Percentiles rank a stretch among this genome's conserved stretches.
Evolutionary conservation across 139 green algal species (phyloP).

Genomic region (Bryopsis sp.): DNA sequence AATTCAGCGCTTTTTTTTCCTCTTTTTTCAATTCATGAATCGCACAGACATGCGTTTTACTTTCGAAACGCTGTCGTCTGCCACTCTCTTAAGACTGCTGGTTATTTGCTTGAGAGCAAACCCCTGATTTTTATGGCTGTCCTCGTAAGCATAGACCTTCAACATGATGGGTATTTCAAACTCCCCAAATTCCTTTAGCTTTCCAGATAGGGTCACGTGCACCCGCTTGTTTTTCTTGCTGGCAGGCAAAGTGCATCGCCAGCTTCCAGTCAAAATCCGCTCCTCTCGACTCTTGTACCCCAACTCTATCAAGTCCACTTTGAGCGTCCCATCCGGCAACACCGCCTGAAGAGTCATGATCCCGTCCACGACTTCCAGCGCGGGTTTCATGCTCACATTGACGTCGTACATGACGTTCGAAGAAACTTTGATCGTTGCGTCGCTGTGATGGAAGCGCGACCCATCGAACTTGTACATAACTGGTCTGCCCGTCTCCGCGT

Average conservation of each 20-base stretch:
- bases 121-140: background rate
- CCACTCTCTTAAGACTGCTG: background rate
- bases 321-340: background rate
- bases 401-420: background rate
- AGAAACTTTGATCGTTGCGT: slow-evolving; percentile 7
- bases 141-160: background rate
- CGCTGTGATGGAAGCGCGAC: background rate
- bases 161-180: slow-evolving; percentile 1
- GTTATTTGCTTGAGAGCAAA: background rate
- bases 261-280: slow-evolving; percentile 1
- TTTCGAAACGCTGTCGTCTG: background rate
- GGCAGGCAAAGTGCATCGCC: background rate
- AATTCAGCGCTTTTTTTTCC: too few relatives aligned
- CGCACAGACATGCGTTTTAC: background rate
- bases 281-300: background rate
- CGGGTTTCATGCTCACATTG: background rate
- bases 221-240: slow-evolving; percentile 1
- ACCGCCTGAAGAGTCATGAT: background rate
- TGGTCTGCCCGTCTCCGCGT: background rate
- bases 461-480: slow-evolving; percentile 12
- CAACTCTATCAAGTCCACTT: background rate
- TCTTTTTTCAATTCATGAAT: slow-evolving; percentile 1
- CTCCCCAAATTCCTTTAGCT: background rate
- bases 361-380: background rate
- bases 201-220: background rate